Evolutionary conservation across 495 filamentous ascomycete species (phyloP).

Genomic region (Lepidopterella palustris): DNA sequence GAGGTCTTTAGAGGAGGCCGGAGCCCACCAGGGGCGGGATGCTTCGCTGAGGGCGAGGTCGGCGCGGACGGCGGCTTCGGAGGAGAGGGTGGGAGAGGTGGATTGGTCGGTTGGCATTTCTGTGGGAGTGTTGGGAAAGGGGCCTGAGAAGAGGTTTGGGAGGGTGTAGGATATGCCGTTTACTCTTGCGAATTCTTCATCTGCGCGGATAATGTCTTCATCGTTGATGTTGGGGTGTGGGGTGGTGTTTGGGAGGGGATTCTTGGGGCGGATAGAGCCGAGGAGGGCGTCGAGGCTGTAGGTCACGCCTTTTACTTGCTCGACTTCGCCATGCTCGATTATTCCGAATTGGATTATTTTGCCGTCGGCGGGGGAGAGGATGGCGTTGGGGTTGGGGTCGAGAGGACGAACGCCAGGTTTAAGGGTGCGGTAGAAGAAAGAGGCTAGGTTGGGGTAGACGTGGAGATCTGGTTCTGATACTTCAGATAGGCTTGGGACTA

Average conservation of each 20-base stretch:
- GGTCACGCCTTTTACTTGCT: constrained; percentile 97
- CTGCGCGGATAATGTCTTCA: constrained; percentile 60
- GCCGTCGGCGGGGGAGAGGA: constrained; percentile 86
- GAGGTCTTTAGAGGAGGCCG: constrained; percentile 47
- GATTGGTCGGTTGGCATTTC: constrained; percentile 54
- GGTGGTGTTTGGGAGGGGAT: constrained; percentile 21
- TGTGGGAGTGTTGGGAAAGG: constrained; percentile 34
- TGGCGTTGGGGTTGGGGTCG: constrained; percentile 67
- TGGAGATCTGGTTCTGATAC: constrained; percentile 81
- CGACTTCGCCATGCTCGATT: constrained; percentile 89
- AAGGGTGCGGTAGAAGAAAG: constrained; percentile 94
- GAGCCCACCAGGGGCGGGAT: constrained; percentile 66
- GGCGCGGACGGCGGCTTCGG: constrained; percentile 74
- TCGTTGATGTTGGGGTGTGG: constrained; percentile 32
- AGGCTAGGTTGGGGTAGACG: constrained; percentile 82
- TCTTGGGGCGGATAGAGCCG: constrained; percentile 52
- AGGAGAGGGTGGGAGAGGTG: constrained; percentile 54
- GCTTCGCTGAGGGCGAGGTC: constrained; percentile 69
- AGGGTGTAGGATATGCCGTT: constrained; percentile 97
- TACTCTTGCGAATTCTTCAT: constrained; percentile 90
- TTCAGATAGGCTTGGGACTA: constrained; percentile 58
- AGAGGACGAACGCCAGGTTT: constrained; percentile 87
- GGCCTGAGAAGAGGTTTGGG: constrained; percentile 79
- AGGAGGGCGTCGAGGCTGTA: constrained; percentile 92
- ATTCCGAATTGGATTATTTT: constrained; percentile 84